Base-by-base conservation (phyloP, 768 basidiomycete genomes). In the Cyclocybe cylindracea region DNA sequence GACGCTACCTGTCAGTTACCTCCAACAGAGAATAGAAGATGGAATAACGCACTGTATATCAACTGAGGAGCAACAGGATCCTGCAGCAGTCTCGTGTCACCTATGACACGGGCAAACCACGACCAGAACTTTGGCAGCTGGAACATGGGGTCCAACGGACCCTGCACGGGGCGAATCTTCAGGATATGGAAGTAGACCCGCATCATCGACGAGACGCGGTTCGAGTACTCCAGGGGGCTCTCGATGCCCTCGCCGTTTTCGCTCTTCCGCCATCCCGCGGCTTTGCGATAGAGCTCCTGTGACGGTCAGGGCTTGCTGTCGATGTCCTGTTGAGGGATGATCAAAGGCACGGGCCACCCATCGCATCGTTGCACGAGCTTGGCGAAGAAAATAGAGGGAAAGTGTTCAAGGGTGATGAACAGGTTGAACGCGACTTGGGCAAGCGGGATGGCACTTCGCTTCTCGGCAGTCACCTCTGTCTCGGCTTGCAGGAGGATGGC, bases 401-500 rank as follows among this genome's bases (percentile, higher is more conserved):
- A 88, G 5, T 77, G 73, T 3, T 84, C 69, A 0, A 79, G 64
- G 10, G 60, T 61, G 45, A 84, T 78, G 48, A 94, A 77, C 31
- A 98, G 76, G 55, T 80, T 85, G 55, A 88, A 78, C 3, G 90
- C 70, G 9, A 97, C 83, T 32, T 82, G 80, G 0, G 90, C 91
- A 18, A 99, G 79, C 0, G 96, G 96, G 35, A 79, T 76, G 0
- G 94, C 94, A 18, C 89, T 88, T 31, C 85, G 84, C 61, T 89
- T 85, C 69, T 95, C 91, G 2, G 94, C 94, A 1, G 89, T 78
- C 7, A 96, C 91, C 68, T 98, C 96, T 0, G 86, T 89, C 72
- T 97, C 94, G 13, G 94, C 94, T 72, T 98, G 96, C 33, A 90
- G 78, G 39, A 98, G 78, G 54, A 98, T 86, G 13, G 85, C 76